Evolutionary conservation across 2,329 filamentous ascomycete species (phyloP).

Genomic region (Aspergillus nomiae): DNA sequence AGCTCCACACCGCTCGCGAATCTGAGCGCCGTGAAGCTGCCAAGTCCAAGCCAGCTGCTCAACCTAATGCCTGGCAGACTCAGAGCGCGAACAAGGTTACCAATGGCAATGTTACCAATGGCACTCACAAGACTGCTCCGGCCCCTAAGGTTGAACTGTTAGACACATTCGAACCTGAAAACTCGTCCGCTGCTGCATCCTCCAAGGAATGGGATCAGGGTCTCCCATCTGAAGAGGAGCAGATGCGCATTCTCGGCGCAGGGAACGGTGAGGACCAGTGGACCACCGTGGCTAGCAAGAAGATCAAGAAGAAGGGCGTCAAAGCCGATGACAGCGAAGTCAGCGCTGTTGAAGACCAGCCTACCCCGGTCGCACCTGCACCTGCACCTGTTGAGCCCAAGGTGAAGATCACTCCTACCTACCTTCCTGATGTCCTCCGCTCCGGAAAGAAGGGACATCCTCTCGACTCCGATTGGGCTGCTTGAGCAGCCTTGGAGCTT

Average conservation of each 20-base stretch:
- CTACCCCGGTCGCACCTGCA: conserved; percentile 19
- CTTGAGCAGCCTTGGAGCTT: conserved; percentile 23
- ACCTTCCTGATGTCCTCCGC: conserved; percentile 35
- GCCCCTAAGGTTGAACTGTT: conserved; percentile 35
- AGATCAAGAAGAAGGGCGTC: conserved; percentile 53
- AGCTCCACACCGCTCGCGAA: conserved; percentile 78
- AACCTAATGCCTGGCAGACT: conserved; percentile 56
- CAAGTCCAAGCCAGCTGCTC: conserved; percentile 46
- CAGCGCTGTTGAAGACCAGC: conserved; percentile 40
- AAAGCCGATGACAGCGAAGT: conserved; percentile 48
- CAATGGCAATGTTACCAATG: conserved; percentile 25
- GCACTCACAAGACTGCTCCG: conserved; percentile 22
- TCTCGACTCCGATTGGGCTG: conserved; percentile 49
- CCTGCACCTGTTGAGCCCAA: conserved; percentile 34
- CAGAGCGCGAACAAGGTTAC: conserved; percentile 34
- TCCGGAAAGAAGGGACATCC: conserved; percentile 44
- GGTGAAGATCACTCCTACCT: conserved; percentile 38
- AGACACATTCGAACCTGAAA: conserved; percentile 46
- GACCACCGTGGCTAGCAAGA: conserved; percentile 64
- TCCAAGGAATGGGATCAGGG: conserved; percentile 48
- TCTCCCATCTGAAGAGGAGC: conserved; percentile 63
- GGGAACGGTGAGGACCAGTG: conserved; percentile 55
- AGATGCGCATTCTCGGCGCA: conserved; percentile 55
- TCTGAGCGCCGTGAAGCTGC: conserved; percentile 77
- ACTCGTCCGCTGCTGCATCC: conserved; percentile 14